phyloP scores from a whole-genome alignment of 371 early-diverging fungal species.

The Blakeslea trispora region DNA sequence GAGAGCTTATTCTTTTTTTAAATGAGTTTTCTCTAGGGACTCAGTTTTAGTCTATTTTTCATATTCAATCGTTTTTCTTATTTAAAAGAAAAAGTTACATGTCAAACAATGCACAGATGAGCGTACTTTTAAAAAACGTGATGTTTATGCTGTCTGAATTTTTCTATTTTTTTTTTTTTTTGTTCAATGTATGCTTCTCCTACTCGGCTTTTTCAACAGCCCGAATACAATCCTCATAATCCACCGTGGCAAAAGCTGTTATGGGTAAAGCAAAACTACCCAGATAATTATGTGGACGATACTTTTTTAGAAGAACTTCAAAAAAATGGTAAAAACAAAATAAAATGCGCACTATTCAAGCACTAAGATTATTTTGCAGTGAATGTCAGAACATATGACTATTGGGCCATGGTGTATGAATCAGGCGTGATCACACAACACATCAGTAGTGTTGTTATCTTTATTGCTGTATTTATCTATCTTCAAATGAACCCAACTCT shows the following conservation, averaged over 20 bases:
- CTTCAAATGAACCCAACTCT: constrained; percentile 62
- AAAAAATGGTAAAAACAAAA: constrained; percentile 90
- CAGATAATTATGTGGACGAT: constrained; percentile 92
- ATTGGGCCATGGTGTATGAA: constrained; percentile 72
- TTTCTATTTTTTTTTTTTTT: neutral
- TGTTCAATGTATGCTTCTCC: constrained; percentile 7
- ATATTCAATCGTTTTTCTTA: too few relatives aligned
- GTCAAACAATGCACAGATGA: too few relatives aligned
- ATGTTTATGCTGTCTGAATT: too few relatives aligned
- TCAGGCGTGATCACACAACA: constrained; percentile 86
- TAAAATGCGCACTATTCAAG: too few relatives aligned
- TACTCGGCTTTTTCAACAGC: constrained; percentile 19
- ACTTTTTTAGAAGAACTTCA: constrained; percentile 87
- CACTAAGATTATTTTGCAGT: too few relatives aligned
- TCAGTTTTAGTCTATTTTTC: too few relatives aligned
- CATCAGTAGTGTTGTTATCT: constrained; percentile 78
- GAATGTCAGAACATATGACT: constrained; percentile 74
- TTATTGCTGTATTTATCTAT: constrained; percentile 84
- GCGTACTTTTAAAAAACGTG: too few relatives aligned
- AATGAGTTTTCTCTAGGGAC: too few relatives aligned
- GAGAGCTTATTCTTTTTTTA: too few relatives aligned
- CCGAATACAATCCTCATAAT: constrained; percentile 34
- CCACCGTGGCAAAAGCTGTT: constrained; percentile 85
- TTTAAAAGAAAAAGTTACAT: too few relatives aligned
- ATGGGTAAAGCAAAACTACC: constrained; percentile 88